Evolutionary conservation across 2,329 filamentous ascomycete genomes (phyloP), one percentile per base, ranked within the genome.

Genomic region (Acarospora socialis): DNA sequence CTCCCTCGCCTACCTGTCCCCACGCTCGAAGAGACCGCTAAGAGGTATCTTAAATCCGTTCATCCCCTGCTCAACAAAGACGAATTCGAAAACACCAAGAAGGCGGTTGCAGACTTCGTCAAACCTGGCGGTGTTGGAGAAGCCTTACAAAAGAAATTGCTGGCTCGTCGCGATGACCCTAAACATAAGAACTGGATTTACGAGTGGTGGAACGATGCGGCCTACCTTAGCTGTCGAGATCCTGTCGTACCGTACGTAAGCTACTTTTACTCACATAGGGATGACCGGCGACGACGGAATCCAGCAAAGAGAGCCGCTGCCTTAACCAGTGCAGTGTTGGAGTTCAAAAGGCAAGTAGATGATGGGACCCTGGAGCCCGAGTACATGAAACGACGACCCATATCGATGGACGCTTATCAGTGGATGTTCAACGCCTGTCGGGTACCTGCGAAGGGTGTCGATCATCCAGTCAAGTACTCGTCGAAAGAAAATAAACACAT

Each of bases 251-350:
- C 90, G 39, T 98, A 95, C 54, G 90, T 98, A 50, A 93, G 83
- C 59, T 98, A 98, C 70, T 98, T 98, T 65, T 98, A 98, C 66
- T 94, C 86, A 34, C 87, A 95, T 64, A 75, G 83, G 45, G 90
- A 98, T 58, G 92, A 98, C 59, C 76, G 82, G 46, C 71, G 77
- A 52, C 74, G 87, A 44, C 76, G 84, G 41, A 74, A 94, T 56
- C 90, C 90, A 0, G 77, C 80, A 41, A 92, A 92, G 68, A 81
- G 90, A 42, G 90, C 90, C 3, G 90, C 90, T 3, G 86, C 87
- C 42, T 79, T 98, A 43, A 76, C 81, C 1, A 83, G 81, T 1
- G 78, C 82, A 5, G 78, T 74, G 2, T 70, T 98, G 22, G 83
- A 92, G 53, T 98, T 98, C 68, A 93, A 94, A 71, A 80, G 77